These are phyloP conservation scores for Casuarina equisetifolia DNA, from an alignment of 306 rosid genomes.

Conservation along the genomic window DNA sequence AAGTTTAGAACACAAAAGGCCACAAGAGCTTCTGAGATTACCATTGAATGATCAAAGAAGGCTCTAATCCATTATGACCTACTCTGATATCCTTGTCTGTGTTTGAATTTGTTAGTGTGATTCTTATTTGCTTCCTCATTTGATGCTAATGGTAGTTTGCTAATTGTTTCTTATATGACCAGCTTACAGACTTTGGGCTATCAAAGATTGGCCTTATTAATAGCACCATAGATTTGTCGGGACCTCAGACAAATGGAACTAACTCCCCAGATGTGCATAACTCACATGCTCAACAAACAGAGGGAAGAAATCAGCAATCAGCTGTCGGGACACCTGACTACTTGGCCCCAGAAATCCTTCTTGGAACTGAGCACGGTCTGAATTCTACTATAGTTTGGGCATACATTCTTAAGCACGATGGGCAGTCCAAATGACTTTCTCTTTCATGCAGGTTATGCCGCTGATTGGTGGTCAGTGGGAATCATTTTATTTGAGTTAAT, in stretches of 20 bases:
- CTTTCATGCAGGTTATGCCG: conserved; percentile 14
- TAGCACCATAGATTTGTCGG: conserved; percentile 13
- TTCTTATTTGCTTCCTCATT: background rate
- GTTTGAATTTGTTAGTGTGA: background rate
- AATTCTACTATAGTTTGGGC: background rate
- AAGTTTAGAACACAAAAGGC: background rate
- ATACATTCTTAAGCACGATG: background rate
- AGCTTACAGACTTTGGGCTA: conserved; percentile 12
- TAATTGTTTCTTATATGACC: conserved; percentile 9
- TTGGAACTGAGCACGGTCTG: conserved; percentile 16
- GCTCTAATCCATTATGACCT: background rate
- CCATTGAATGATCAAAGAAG: background rate
- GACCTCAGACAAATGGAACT: conserved; percentile 15
- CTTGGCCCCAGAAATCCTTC: conserved; percentile 18
- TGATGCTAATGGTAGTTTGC: background rate
- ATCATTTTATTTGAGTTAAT: conserved; percentile 13
- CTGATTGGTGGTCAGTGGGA: conserved; percentile 18
- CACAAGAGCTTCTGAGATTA: background rate
- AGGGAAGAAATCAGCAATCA: background rate
- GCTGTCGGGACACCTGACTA: conserved; percentile 19
- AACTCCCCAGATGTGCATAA: background rate
- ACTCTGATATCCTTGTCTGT: background rate
- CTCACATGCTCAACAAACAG: conserved; percentile 4
- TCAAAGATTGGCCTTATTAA: conserved; percentile 16
- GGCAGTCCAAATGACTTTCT: background rate